Evolutionary conservation across 1,284 basidiomycete genomes (phyloP).

Genomic region (Ganoderma sinense): DNA sequence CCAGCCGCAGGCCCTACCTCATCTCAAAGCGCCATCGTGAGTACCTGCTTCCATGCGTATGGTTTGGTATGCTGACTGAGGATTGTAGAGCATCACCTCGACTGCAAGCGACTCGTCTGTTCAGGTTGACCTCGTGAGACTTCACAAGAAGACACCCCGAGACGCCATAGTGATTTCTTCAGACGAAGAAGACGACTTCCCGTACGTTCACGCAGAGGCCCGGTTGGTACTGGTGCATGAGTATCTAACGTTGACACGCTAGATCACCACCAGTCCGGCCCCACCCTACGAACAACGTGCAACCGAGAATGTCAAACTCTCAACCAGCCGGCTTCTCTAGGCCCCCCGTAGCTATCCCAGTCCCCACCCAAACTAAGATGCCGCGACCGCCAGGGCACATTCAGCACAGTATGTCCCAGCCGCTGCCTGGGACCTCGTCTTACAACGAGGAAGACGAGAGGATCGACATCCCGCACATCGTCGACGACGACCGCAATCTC

Average conservation of each 20-base stretch:
- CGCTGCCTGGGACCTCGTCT: constrained; percentile 6
- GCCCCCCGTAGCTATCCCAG: constrained; percentile 18
- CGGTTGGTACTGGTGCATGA: not conserved
- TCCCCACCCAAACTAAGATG: constrained; percentile 12
- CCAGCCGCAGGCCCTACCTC: not conserved
- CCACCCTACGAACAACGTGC: constrained; percentile 20
- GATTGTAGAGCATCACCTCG: constrained; percentile 20
- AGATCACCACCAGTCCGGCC: constrained; percentile 26
- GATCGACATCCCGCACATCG: constrained; percentile 43
- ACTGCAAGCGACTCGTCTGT: constrained; percentile 14
- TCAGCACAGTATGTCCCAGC: not conserved
- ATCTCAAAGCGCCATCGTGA: constrained; percentile 24
- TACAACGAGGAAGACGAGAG: constrained; percentile 27
- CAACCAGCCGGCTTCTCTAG: constrained; percentile 18
- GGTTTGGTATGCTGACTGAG: not conserved
- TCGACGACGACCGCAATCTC: constrained; percentile 46
- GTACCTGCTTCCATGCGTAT: not conserved
- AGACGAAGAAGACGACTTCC: constrained; percentile 35
- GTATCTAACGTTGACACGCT: not conserved
- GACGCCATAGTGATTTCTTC: constrained; percentile 34
- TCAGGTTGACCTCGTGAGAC: not conserved
- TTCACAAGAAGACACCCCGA: not conserved
- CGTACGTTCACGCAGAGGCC: constrained; percentile 15
- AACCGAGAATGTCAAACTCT: not conserved
- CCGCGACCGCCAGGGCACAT: constrained; percentile 14